A percentile compares a stretch with the other conserved stretches of the same genome.
phyloP scores from a whole-genome alignment of 1,139 yeast genomes.

The Insectozyma bohioensis region DNA sequence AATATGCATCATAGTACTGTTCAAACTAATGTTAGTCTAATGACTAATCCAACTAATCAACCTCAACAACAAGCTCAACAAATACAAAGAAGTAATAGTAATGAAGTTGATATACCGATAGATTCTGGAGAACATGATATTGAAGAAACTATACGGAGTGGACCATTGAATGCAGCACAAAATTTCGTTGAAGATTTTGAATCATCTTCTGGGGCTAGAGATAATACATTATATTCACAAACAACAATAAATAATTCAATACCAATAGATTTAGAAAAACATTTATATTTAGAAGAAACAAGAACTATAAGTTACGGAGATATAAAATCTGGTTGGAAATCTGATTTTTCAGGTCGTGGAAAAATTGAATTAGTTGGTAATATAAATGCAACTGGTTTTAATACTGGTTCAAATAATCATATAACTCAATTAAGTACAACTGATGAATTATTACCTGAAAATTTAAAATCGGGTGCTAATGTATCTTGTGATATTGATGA shows the following conservation, averaged over 20 bases:
- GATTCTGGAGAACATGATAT: slow-evolving; percentile 10
- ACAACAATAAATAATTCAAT: slow-evolving; percentile 9
- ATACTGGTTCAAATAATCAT: slow-evolving; percentile 51
- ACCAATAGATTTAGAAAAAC: slow-evolving; percentile 18
- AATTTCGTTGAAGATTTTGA: slow-evolving; percentile 33
- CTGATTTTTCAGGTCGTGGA: slow-evolving; percentile 78
- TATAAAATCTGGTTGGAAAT: slow-evolving; percentile 89
- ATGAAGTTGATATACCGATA: slow-evolving; percentile 6
- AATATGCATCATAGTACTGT: slow-evolving; percentile 41
- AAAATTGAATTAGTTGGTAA: slow-evolving; percentile 74
- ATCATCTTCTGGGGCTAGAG: neutral
- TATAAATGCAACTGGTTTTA: slow-evolving; percentile 54
- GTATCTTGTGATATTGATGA: slow-evolving; percentile 82
- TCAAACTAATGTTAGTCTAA: slow-evolving; percentile 28
- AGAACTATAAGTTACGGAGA: slow-evolving; percentile 78
- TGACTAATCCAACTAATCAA: slow-evolving; percentile 12
- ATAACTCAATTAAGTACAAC: slow-evolving; percentile 28
- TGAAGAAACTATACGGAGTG: slow-evolving; percentile 16
- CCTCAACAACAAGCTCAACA: slow-evolving; percentile 1
- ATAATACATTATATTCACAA: slow-evolving; percentile 1
- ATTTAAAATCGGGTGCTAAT: slow-evolving; percentile 48
- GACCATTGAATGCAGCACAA: slow-evolving; percentile 27
- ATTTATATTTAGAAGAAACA: slow-evolving; percentile 66
- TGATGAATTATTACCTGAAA: slow-evolving; percentile 23
- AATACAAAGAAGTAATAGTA: too few relatives aligned